phyloP scores from a whole-genome alignment of 2,329 filamentous ascomycete species.

The Diaporthe caulivora region DNA sequence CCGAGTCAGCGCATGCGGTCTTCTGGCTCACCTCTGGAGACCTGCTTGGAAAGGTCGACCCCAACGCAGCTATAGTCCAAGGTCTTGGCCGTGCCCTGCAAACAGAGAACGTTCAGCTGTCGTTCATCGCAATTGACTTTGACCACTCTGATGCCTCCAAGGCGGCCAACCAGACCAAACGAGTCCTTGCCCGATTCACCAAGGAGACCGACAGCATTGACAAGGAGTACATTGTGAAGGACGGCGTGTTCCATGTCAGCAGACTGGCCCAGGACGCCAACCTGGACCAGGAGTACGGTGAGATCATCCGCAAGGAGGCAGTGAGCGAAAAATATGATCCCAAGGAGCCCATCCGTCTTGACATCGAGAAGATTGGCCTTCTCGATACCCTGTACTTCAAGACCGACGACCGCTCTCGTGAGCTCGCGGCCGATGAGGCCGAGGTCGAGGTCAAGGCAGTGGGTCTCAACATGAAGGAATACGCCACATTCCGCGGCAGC shows the following conservation, averaged over 20 bases:
- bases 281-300: conserved; percentile 40
- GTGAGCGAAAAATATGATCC: neutral
- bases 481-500: neutral
- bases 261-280: conserved; percentile 44
- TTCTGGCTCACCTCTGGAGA: neutral
- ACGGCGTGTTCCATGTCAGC: conserved; percentile 40
- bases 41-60: neutral
- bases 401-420: conserved; percentile 29
- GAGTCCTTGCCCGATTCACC: neutral
- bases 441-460: conserved; percentile 41
- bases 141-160: neutral
- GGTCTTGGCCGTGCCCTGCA: neutral
- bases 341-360: neutral
- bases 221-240: conserved; percentile 39
- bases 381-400: conserved; percentile 11
- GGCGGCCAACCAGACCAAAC: neutral
- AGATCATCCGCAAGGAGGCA: conserved; percentile 14
- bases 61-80: neutral
- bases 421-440: conserved; percentile 23
- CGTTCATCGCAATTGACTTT: neutral
- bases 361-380: neutral
- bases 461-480: conserved; percentile 49
- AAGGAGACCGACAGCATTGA: conserved; percentile 36
- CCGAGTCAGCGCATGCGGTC: neutral
- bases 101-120: neutral